Evolutionary conservation across 2,329 filamentous ascomycete genomes (phyloP).

Genomic region (Apiospora malaysiana): DNA sequence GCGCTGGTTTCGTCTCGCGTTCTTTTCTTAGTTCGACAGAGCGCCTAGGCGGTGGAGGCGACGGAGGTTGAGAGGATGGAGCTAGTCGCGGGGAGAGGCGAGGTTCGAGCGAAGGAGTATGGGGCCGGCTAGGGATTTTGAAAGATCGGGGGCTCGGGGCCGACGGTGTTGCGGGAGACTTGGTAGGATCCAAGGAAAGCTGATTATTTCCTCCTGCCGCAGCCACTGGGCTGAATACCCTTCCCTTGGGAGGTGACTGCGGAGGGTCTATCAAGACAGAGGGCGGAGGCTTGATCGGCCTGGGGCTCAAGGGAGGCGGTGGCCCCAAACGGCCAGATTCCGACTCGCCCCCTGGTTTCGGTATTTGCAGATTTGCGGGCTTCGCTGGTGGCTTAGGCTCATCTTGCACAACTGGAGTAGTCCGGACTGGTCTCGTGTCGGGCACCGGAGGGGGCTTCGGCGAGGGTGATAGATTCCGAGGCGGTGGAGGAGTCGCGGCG

Average conservation of each 20-base stretch:
- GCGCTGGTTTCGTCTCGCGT: constrained; percentile 46
- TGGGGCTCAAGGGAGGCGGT: constrained; percentile 54
- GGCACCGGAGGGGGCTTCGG: constrained; percentile 41
- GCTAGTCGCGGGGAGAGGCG: constrained; percentile 54
- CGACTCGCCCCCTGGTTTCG: constrained; percentile 17
- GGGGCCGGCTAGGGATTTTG: constrained; percentile 60
- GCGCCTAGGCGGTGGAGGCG: constrained; percentile 67
- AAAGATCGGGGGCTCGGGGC: constrained; percentile 51
- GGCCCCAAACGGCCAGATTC: constrained; percentile 44
- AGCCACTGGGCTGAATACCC: constrained; percentile 38
- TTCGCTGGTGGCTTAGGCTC: constrained; percentile 35
- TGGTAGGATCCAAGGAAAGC: constrained; percentile 53
- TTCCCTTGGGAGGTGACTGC: constrained; percentile 67
- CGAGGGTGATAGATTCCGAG: constrained; percentile 40
- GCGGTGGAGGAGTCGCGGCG: constrained; percentile 42
- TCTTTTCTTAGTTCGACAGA: constrained; percentile 64
- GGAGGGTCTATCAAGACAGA: constrained; percentile 71
- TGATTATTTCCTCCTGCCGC: constrained; percentile 49
- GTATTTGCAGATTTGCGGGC: constrained; percentile 27
- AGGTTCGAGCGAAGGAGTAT: constrained; percentile 57
- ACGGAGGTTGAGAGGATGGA: constrained; percentile 58
- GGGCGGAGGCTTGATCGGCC: constrained; percentile 60
- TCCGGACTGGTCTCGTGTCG: constrained; percentile 39
- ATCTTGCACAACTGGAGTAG: constrained; percentile 32
- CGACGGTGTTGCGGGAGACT: constrained; percentile 48